These are phyloP conservation scores for Thymus quinquecostatus DNA, from an alignment of 257 asterid species.

Conservation along the genomic window DNA sequence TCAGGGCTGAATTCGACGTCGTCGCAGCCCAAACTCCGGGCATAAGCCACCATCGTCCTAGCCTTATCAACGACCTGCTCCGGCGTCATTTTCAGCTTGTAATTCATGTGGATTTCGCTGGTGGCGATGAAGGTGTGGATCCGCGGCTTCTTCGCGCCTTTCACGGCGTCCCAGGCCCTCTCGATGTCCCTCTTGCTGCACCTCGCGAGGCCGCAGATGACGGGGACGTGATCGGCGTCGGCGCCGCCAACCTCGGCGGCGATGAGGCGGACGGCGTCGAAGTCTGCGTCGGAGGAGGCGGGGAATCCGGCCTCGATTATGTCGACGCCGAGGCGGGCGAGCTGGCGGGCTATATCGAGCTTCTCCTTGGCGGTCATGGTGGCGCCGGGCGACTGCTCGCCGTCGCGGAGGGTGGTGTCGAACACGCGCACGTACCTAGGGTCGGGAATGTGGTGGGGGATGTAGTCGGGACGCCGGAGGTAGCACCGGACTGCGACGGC, in stretches of 20 bases:
- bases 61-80: constrained; percentile 82
- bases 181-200: constrained; percentile 85
- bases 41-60: constrained; percentile 81
- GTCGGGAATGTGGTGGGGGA: constrained; percentile 72
- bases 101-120: constrained; percentile 85
- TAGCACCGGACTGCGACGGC: constrained; percentile 57
- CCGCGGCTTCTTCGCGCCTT: constrained; percentile 79
- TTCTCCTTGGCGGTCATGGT: constrained; percentile 92
- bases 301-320: constrained; percentile 95
- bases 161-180: constrained; percentile 95
- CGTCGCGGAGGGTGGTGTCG: constrained; percentile 98
- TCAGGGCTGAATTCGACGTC: constrained; percentile 97
- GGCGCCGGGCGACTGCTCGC: constrained; percentile 99
- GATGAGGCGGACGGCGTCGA: constrained; percentile 75
- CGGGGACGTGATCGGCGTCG: constrained; percentile 63
- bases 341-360: constrained; percentile 79
- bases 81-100: constrained; percentile 78
- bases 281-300: constrained; percentile 84
- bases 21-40: constrained; percentile 79
- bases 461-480: constrained; percentile 59
- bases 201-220: constrained; percentile 87
- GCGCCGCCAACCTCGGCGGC: constrained; percentile 76
- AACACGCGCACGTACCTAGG: constrained; percentile 81
- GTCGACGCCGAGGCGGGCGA: constrained; percentile 90
- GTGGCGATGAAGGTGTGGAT: constrained; percentile 95